Base-by-base conservation (phyloP, 1,139 yeast genomes). In the Debaryomyces nepalensis region DNA sequence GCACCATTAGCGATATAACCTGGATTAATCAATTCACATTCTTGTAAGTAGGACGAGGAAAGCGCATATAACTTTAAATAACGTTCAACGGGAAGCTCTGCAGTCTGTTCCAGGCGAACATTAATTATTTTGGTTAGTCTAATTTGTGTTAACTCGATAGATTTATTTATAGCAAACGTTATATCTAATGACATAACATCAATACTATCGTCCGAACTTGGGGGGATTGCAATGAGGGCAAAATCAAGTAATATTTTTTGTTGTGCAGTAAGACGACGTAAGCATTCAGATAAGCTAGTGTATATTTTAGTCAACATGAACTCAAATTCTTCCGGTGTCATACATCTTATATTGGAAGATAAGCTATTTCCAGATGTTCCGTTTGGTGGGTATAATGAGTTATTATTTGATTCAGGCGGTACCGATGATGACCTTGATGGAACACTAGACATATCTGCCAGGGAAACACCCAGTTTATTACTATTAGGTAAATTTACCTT, bases 21-120 rank as follows among this genome's bases (percentile, higher is more conserved):
- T 0, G 97, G 97, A 35, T 89, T 82, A 5, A 91, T 80, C 10
- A 83, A 73, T 60, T 93, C 99, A 61, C 97, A 88, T 58, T 89
- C 96, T 39, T 81, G 80, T 27, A 90, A 69, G 57, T 90, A 91
- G 18, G 84, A 73, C 1, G 84, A 78, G 39, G 84, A 80, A 15
- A 87, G 68, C 3, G 86, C 73, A 61, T 84, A 88, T 39, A 89
- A 75, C 44, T 81, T 70, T 42, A 87, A 60, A 60, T 90, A 89
- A 49, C 73, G 75, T 6, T 75, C 68, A 31, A 73, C 65, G 2
- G 82, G 63, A 26, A 84, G 62, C 33, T 74, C 78, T 0, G 88
- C 79, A 10, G 82, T 82, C 49, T 86, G 81, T 39, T 84, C 90
- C 59, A 84, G 81, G 46, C 98, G 75, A 5, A 88, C 96, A 45